Percentiles rank a stretch among this genome's conserved stretches.
Conservation (phyloP, 208 protist genomes). For the Crithidia bombi region DNA sequence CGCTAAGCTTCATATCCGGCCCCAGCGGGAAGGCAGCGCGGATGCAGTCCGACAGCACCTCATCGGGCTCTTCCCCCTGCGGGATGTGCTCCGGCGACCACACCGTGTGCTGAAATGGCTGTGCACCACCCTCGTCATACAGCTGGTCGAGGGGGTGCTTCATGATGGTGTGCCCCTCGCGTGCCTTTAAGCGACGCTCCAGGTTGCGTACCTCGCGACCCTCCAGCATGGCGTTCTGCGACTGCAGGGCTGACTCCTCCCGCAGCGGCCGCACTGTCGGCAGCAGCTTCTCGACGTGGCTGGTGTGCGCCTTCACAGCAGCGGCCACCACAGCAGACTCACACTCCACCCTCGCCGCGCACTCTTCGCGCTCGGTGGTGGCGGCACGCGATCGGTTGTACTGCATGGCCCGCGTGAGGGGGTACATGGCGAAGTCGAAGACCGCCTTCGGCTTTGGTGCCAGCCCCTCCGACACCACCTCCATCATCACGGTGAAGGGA, state of each 20-base stretch:
- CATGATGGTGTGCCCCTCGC: conserved; percentile 32
- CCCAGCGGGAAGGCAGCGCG: conserved; percentile 70
- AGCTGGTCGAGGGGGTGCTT: conserved; percentile 84
- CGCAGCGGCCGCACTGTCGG: conserved; percentile 68
- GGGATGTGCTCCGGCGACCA: conserved; percentile 75
- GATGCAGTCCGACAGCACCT: conserved; percentile 67
- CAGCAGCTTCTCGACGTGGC: conserved; percentile 49
- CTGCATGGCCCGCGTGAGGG: conserved; percentile 60
- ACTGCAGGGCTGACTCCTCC: conserved; percentile 61
- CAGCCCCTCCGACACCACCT: conserved; percentile 52
- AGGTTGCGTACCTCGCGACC: conserved; percentile 62
- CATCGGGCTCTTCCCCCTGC: conserved; percentile 69
- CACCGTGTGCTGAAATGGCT: conserved; percentile 78
- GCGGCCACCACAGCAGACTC: conserved; percentile 43
- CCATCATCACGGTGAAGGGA: conserved; percentile 55
- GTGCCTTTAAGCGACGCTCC: conserved; percentile 58
- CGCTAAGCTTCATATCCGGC: conserved; percentile 40
- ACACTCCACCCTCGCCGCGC: conserved; percentile 44
- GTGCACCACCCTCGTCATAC: conserved; percentile 87
- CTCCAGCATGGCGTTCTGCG: conserved; percentile 59
- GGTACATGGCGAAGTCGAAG: conserved; percentile 66
- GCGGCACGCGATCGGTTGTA: conserved; percentile 27
- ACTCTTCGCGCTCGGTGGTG: conserved; percentile 28
- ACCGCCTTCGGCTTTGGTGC: conserved; percentile 31
- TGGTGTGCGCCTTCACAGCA: conserved; percentile 33